Evolutionary conservation across 164 flowering plant genomes (phyloP).

Genomic region (Dillenia suffruticosa): DNA sequence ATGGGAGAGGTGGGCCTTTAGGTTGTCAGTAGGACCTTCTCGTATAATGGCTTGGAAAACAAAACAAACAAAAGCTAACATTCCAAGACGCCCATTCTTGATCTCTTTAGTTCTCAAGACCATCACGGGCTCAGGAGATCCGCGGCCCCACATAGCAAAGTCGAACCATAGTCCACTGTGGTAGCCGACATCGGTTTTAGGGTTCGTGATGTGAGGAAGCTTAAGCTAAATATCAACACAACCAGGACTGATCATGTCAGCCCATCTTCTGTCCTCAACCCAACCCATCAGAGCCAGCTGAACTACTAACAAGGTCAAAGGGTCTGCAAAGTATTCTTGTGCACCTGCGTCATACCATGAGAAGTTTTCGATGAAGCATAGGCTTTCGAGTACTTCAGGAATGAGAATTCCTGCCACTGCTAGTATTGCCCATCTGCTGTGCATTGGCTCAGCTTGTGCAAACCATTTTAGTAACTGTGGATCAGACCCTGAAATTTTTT

Average conservation of each 20-base stretch:
- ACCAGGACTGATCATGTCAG: conserved; percentile 72
- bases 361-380: conserved; percentile 62
- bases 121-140: conserved; percentile 91
- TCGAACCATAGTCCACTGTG: conserved; percentile 94
- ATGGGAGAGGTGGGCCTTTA: conserved; percentile 73
- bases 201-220: conserved; percentile 50
- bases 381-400: conserved; percentile 65
- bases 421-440: conserved; percentile 89
- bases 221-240: conserved; percentile 68
- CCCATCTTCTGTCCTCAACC: conserved; percentile 94
- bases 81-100: conserved; percentile 82
- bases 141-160: conserved; percentile 82
- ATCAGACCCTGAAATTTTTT: conserved; percentile 54
- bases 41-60: conserved; percentile 82
- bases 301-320: conserved; percentile 60
- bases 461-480: conserved; percentile 75
- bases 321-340: conserved; percentile 65
- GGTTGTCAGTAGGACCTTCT: conserved; percentile 66
- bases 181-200: conserved; percentile 81
- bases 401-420: conserved; percentile 83
- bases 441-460: conserved; percentile 89
- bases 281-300: conserved; percentile 79
- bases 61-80: conserved; percentile 82
- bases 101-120: conserved; percentile 90
- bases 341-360: conserved; percentile 81